phyloP scores from a whole-genome alignment of 2,329 filamentous ascomycete genomes.

The Sclerotinia borealis region DNA sequence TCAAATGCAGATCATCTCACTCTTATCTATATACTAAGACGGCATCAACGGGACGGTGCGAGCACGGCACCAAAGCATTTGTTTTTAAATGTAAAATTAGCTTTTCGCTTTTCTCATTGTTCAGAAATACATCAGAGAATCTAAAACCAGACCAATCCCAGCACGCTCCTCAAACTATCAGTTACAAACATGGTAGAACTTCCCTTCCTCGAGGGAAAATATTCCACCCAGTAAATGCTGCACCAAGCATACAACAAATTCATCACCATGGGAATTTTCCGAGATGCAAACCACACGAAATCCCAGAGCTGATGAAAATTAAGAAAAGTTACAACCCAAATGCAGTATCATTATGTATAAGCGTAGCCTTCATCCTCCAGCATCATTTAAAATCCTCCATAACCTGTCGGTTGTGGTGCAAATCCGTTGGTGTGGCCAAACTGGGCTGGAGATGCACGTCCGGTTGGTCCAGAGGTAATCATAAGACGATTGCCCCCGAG shows the following conservation, averaged over 20 bases:
- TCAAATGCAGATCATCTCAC: not conserved
- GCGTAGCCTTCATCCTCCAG: constrained; percentile 12
- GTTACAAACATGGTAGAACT: constrained; percentile 24
- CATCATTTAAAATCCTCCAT: constrained; percentile 44
- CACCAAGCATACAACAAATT: constrained; percentile 29
- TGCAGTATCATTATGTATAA: constrained; percentile 32
- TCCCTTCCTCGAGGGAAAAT: constrained; percentile 6
- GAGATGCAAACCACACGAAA: constrained; percentile 19
- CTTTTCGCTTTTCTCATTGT: constrained; percentile 5
- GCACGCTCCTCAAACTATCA: constrained; percentile 26
- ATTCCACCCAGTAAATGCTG: constrained; percentile 19
- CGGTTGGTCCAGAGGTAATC: constrained; percentile 81
- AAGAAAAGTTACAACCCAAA: constrained; percentile 27
- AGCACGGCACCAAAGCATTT: not conserved
- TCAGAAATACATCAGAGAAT: constrained; percentile 22
- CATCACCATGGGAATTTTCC: constrained; percentile 20
- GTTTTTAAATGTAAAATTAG: not conserved
- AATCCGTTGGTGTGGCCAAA: constrained; percentile 83
- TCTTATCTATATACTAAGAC: not conserved
- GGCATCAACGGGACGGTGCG: not conserved
- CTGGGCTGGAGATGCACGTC: constrained; percentile 49
- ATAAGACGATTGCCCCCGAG: constrained; percentile 83
- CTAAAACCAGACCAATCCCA: constrained; percentile 24
- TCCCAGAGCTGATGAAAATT: constrained; percentile 23
- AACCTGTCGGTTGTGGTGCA: constrained; percentile 81